A percentile compares a stretch with the other conserved stretches of the same genome.
Conservation (phyloP, 202 grass and related monocot genomes). For the Musa balbisiana region DNA sequence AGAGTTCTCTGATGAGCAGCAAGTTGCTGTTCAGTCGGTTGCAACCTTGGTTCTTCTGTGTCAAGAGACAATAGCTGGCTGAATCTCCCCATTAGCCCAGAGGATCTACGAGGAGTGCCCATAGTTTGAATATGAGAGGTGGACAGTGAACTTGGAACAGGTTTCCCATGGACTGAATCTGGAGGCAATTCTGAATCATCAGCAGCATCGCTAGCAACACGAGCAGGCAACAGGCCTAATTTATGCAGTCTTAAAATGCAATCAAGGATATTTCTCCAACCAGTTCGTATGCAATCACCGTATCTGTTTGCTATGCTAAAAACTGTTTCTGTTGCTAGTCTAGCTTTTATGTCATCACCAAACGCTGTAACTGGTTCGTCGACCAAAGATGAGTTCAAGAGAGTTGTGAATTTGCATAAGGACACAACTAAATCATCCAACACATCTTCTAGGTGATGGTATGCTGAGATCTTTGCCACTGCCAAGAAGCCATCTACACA, state of each 20-base stretch:
- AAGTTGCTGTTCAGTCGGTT: slow-evolving; percentile 85
- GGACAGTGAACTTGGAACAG: slow-evolving; percentile 32
- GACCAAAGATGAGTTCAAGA: slow-evolving; percentile 62
- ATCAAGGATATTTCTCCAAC: slow-evolving; percentile 87
- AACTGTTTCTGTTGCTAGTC: slow-evolving; percentile 88
- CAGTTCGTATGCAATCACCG: slow-evolving; percentile 73
- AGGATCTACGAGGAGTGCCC: slow-evolving; percentile 54
- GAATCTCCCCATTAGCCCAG: slow-evolving; percentile 92
- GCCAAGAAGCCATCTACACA: slow-evolving; percentile 89
- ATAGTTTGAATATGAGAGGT: slow-evolving; percentile 47
- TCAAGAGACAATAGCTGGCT: slow-evolving; percentile 81
- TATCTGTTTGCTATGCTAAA: slow-evolving; percentile 92
- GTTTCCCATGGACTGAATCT: slow-evolving; percentile 43
- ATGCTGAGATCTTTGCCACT: slow-evolving; percentile 83
- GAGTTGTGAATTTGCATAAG: slow-evolving; percentile 86
- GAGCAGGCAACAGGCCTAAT: slow-evolving; percentile 65
- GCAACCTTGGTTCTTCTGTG: slow-evolving; percentile 64
- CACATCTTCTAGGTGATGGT: slow-evolving; percentile 79
- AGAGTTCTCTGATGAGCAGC: slow-evolving; percentile 64
- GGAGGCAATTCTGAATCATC: slow-evolving; percentile 56
- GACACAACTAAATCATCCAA: slow-evolving; percentile 95
- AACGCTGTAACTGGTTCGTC: slow-evolving; percentile 76
- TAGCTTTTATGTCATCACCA: slow-evolving; percentile 85
- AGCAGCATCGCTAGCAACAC: slow-evolving; percentile 51
- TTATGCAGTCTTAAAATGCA: slow-evolving; percentile 89